Percentiles rank a stretch among this genome's conserved stretches.
phyloP scores from a whole-genome alignment of 176 grass and related monocot species.

The Oryza glaberrima region DNA sequence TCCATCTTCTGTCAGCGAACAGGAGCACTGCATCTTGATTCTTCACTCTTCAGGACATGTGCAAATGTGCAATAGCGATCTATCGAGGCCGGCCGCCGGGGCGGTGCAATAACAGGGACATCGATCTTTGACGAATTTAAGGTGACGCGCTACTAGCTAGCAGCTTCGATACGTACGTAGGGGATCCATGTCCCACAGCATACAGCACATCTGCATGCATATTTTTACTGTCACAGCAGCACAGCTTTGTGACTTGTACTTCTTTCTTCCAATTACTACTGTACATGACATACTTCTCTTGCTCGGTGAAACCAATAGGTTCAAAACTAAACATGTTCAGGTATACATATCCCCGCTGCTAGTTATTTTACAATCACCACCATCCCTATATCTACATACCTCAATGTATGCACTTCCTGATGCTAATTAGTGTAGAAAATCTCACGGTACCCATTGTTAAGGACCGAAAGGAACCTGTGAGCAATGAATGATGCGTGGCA shows the following conservation, averaged over 20 bases:
- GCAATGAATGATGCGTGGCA: neutral
- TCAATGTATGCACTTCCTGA: neutral
- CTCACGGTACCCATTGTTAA: neutral
- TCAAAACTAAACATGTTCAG: too few species aligned
- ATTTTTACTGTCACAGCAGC: neutral
- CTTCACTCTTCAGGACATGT: neutral
- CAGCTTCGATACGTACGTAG: neutral
- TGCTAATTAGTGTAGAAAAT: neutral
- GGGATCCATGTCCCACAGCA: neutral
- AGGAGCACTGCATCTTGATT: slow-evolving; percentile 17
- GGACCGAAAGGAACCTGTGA: neutral
- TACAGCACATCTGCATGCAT: neutral
- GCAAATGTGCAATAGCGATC: neutral
- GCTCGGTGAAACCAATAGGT: neutral
- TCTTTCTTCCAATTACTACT: too few species aligned
- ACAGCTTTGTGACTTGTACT: neutral
- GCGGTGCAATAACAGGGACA: neutral
- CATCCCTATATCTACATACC: neutral
- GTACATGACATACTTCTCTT: too few species aligned
- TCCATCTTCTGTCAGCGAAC: slow-evolving; percentile 2
- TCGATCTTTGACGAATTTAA: neutral
- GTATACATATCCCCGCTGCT: too few species aligned
- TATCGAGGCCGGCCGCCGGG: slow-evolving; percentile 1
- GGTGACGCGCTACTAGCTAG: neutral
- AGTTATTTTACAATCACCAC: too few species aligned